A percentile compares a stretch with the other conserved stretches of the same genome.
phyloP scores from a whole-genome alignment of 2,329 filamentous ascomycete genomes.

The Colletotrichum sp. region DNA sequence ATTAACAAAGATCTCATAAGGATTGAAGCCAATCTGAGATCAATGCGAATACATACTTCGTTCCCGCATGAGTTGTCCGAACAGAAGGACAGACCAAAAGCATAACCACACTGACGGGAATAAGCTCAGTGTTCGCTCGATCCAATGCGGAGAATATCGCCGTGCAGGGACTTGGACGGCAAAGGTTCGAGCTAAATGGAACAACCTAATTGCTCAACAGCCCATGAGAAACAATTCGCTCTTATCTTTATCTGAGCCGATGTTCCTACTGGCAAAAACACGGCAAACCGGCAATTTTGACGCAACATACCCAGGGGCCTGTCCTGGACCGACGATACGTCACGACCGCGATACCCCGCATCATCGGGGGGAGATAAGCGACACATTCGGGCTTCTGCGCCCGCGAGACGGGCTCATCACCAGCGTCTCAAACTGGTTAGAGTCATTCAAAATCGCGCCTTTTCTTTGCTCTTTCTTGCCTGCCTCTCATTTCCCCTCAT shows the following conservation, averaged over 20 bases:
- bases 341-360: background rate
- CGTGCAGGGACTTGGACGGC: background rate
- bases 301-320: background rate
- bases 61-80: background rate
- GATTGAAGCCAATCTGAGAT: background rate
- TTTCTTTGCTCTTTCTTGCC: accelerated
- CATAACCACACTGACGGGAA: background rate
- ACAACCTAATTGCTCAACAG: background rate
- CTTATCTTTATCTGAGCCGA: background rate
- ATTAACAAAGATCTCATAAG: background rate
- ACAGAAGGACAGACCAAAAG: background rate
- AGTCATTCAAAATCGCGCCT: background rate
- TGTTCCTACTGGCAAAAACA: background rate
- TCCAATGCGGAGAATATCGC: background rate
- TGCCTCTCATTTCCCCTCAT: background rate
- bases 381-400: background rate
- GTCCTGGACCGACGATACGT: background rate
- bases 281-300: background rate
- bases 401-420: background rate
- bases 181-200: background rate
- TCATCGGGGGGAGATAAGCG: background rate
- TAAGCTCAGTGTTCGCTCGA: background rate
- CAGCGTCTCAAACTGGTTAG: background rate
- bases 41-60: background rate
- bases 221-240: background rate